Evolutionary conservation across 805 yeast species (phyloP), one percentile per base, ranked within the genome.

Genomic region (Starmerella sirachaensis): DNA sequence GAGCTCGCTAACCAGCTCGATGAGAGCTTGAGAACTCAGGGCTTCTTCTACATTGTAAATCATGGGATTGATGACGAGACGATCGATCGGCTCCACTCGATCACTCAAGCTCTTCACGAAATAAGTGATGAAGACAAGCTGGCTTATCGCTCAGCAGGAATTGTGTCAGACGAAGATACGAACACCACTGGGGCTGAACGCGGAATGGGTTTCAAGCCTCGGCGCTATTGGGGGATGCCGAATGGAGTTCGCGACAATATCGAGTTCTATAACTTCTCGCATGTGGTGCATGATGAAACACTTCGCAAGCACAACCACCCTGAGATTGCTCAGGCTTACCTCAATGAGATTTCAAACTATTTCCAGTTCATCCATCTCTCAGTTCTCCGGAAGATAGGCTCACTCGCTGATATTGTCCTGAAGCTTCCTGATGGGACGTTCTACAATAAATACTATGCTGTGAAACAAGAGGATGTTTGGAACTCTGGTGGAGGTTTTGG

Each of bases 121-220:
- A 46, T 63, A 6, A 63, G 69, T 2, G 62, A 61, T 14, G 66
- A 62, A 18, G 60, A 53, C 24, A 66, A 67, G 48, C 45, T 48
- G 19, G 39, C 61, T 25, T 62, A 55, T 39, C 40, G 62, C 10
- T 68, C 70, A 3, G 71, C 72, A 19, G 65, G 58, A 17, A 52
- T 46, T 52, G 58, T 49, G 29, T 34, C 52, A 2, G 60, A 55
- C 33, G 58, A 54, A 35, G 60, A 56, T 32, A 29, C 41, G 2
- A 44, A 48, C 6, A 37, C 48, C 19, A 52, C 57, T 2, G 72
- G 74, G 0, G 68, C 67, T 6, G 69, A 68, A 43, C 53, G 70
- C 16, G 72, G 70, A 6, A 53, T 54, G 25, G 73, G 72, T 0
- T 68, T 55, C 52, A 68, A 68, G 45, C 72, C 72, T 3, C 57